Base-by-base conservation (phyloP, 208 protist species). In the Trichomonas vaginalis region DNA sequence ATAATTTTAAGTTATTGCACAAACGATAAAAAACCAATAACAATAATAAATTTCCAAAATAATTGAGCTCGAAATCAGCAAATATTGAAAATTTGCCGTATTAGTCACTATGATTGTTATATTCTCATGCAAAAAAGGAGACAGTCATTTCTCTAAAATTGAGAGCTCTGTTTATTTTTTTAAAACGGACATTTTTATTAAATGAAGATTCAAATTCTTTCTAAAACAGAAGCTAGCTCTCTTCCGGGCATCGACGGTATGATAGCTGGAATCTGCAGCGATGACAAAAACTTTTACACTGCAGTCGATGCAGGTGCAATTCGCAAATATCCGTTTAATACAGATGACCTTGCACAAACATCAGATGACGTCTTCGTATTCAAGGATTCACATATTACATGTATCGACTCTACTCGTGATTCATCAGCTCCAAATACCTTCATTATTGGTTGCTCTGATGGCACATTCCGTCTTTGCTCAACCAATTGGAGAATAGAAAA, bases 181-280 rank as follows among this genome's bases (percentile, higher is more conserved):
- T 70, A 70, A 70, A 70, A 70, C 56, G 56, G 56, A 70, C 56
- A 70, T 32, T 70, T 70, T 70, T 70, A 56, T 56, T 56, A 21
- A 48, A 92, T 92, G 86, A 92, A 92, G 45, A 35, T 92, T 51
- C 86, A 92, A 92, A 45, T 92, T 92, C 35, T 92, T 35, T 92
- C 86, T 48, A 48, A 51, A 48, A 51, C 86, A 0, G 86, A 92
- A 23, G 86, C 86, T 3, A 92, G 86, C 32, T 51, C 86, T 35
- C 45, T 92, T 39, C 40, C 23, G 37, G 86, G 86, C 0, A 27
- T 92, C 14, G 45, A 92, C 9, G 86, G 86, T 1, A 92, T 92
- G 86, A 45, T 92, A 14, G 45, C 86, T 51, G 86, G 40, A 10
- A 27, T 40, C 8, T 92, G 86, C n/a, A 39, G 3, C 32, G 86